Percentiles rank a stretch among this genome's conserved stretches.
These are phyloP conservation scores for Raphidocelis subcapitata DNA, from an alignment of 139 green algal species.

Conservation along the genomic window DNA sequence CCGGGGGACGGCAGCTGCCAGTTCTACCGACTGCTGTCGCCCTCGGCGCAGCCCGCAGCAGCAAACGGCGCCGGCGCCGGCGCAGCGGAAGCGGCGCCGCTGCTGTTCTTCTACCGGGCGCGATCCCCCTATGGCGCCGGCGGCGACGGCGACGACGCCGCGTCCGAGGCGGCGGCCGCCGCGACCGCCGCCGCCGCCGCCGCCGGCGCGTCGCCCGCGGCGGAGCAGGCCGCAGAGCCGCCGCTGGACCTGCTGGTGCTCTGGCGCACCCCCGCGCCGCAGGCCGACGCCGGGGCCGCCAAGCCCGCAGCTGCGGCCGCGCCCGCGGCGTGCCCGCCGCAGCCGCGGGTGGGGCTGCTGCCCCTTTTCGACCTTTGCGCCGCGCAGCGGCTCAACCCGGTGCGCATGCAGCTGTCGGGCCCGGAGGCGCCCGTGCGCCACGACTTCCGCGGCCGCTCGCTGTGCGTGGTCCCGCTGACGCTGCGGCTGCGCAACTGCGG, in stretches of 20 bases:
- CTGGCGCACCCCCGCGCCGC: conserved; percentile 22
- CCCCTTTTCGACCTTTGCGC: conserved; percentile 29
- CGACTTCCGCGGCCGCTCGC: conserved; percentile 48
- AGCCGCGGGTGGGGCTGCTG: conserved; percentile 8
- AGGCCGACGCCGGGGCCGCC: background rate
- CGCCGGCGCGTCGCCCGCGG: background rate
- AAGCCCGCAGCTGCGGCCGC: no score
- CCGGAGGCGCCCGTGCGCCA: conserved; percentile 35
- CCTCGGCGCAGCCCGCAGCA: background rate
- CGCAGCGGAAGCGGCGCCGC: background rate
- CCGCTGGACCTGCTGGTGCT: conserved; percentile 40
- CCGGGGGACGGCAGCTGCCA: conserved; percentile 32
- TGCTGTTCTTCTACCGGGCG: no score
- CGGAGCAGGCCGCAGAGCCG: conserved; percentile 20
- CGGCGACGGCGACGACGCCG: no score
- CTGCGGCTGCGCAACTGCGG: conserved; percentile 61
- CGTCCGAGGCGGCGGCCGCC: no score
- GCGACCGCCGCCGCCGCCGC: background rate
- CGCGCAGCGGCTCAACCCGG: conserved; percentile 27
- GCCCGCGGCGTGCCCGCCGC: conserved; percentile 21
- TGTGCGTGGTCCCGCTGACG: conserved; percentile 52
- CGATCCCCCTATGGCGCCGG: background rate
- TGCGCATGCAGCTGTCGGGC: conserved; percentile 11
- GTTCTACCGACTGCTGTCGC: conserved; percentile 32
- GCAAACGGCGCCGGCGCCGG: no score